Percentiles rank a stretch among this genome's conserved stretches.
Evolutionary conservation across 805 yeast genomes (phyloP).

Genomic region (Candida maesae): DNA sequence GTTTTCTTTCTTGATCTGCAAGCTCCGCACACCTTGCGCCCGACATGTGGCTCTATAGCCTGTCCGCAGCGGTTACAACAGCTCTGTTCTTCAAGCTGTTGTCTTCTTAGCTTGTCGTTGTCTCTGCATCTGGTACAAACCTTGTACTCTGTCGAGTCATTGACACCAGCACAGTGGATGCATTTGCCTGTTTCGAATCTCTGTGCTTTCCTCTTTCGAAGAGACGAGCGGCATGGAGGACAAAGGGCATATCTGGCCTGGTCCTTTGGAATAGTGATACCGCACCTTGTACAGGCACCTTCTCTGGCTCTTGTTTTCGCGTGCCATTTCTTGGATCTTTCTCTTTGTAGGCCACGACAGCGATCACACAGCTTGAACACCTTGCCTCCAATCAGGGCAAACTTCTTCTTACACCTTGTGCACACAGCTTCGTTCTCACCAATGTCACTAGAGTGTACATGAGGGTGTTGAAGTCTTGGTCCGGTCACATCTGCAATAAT

Average conservation of each 20-base stretch:
- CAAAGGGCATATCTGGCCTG: conserved; percentile 54
- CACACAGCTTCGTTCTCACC: conserved; percentile 29
- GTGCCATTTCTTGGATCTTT: conserved; percentile 64
- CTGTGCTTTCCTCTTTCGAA: conserved; percentile 52
- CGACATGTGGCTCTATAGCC: conserved; percentile 38
- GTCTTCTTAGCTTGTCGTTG: conserved; percentile 55
- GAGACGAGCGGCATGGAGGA: conserved; percentile 51
- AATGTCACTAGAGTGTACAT: not conserved
- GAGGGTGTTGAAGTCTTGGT: conserved; percentile 15
- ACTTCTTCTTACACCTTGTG: conserved; percentile 57
- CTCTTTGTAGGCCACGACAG: conserved; percentile 61
- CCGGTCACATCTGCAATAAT: conserved; percentile 21
- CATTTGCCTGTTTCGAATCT: conserved; percentile 63
- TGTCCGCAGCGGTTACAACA: conserved; percentile 62
- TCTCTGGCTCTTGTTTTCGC: conserved; percentile 52
- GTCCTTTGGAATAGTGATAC: conserved; percentile 47
- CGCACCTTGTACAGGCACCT: conserved; percentile 67
- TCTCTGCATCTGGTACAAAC: conserved; percentile 65
- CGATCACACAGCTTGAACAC: conserved; percentile 56
- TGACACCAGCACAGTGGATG: conserved; percentile 65
- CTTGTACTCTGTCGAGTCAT: conserved; percentile 45
- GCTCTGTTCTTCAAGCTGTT: conserved; percentile 52
- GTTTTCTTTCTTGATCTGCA: conserved; percentile 56
- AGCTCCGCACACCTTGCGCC: conserved; percentile 49
- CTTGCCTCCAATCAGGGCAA: conserved; percentile 39